A percentile compares a stretch with the other conserved stretches of the same genome.
Evolutionary conservation across 768 basidiomycete species (phyloP).

Genomic region (Leccinum truebloodii): DNA sequence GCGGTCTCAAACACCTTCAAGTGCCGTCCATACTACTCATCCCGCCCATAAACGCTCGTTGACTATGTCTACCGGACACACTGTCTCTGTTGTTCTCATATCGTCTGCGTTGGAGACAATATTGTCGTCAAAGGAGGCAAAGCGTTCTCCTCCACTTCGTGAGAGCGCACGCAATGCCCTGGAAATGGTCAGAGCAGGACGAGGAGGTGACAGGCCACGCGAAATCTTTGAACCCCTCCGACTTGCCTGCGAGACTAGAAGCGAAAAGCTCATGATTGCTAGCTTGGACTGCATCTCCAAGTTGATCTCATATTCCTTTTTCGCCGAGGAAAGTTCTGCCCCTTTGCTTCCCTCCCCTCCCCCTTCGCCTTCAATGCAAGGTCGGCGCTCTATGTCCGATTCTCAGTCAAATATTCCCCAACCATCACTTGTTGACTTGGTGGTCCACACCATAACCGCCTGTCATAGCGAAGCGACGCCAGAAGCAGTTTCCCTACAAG

Average conservation of each 20-base stretch:
- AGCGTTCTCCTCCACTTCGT: slow-evolving; percentile 74
- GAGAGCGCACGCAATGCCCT: slow-evolving; percentile 81
- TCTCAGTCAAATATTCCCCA: slow-evolving; percentile 54
- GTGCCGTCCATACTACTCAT: slow-evolving; percentile 17
- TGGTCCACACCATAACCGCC: slow-evolving; percentile 92
- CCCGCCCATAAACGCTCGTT: slow-evolving; percentile 54
- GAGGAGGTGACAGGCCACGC: slow-evolving; percentile 74
- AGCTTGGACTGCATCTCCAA: slow-evolving; percentile 98
- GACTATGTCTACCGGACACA: slow-evolving; percentile 67
- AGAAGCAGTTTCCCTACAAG: slow-evolving; percentile 91
- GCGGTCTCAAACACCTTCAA: slow-evolving; percentile 23
- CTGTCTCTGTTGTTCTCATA: slow-evolving; percentile 78
- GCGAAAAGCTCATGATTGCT: slow-evolving; percentile 92
- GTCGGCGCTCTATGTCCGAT: slow-evolving; percentile 41
- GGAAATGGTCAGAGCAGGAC: slow-evolving; percentile 75
- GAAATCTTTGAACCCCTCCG: slow-evolving; percentile 96
- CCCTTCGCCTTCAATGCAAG: slow-evolving; percentile 60
- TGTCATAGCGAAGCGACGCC: slow-evolving; percentile 88
- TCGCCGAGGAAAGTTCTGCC: slow-evolving; percentile 63
- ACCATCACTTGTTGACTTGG: slow-evolving; percentile 86
- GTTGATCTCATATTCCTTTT: slow-evolving; percentile 96
- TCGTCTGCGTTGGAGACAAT: slow-evolving; percentile 86
- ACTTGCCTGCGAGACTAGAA: slow-evolving; percentile 93
- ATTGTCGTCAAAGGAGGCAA: slow-evolving; percentile 85
- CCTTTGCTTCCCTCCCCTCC: slow-evolving; percentile 67